Percentiles rank a stretch among this genome's conserved stretches.
phyloP scores from a whole-genome alignment of 768 basidiomycete species.

The Kwoniella botswanensis region DNA sequence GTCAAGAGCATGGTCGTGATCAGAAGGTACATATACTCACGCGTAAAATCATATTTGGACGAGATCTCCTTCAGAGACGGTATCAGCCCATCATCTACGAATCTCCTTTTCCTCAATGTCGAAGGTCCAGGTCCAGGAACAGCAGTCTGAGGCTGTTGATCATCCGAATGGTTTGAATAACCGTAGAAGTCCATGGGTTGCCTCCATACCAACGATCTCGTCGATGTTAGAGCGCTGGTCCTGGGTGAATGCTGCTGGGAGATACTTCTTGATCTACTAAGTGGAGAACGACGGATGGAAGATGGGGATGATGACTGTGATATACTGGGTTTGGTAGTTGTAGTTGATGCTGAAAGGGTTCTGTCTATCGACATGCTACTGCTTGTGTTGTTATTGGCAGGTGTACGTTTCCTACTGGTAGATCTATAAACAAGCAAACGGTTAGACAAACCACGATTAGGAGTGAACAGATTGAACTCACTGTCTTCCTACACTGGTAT shows the following conservation, averaged over 20 bases:
- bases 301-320: not conserved
- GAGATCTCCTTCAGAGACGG: constrained; percentile 22
- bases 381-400: not conserved
- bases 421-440: not conserved
- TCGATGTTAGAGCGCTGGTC: constrained; percentile 3
- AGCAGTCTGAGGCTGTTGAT: constrained; percentile 1
- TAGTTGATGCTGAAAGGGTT: not conserved
- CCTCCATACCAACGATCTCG: constrained; percentile 23
- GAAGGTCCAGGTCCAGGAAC: constrained; percentile 17
- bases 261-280: not conserved
- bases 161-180: not conserved
- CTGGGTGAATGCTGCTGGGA: constrained; percentile 1
- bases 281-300: constrained; percentile 5
- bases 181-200: constrained; percentile 11
- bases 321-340: not conserved
- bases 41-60: constrained; percentile 20
- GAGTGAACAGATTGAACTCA: constrained; percentile 20
- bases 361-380: not conserved
- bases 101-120: constrained; percentile 17
- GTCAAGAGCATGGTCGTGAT: not conserved
- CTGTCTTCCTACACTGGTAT: constrained; percentile 48
- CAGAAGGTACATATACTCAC: constrained; percentile 14
- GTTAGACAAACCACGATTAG: not conserved
- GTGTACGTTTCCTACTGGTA: constrained; percentile 21
- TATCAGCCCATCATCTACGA: constrained; percentile 27